phyloP scores from a whole-genome alignment of 78 protist species.

The Dictyostelium intermedium region DNA sequence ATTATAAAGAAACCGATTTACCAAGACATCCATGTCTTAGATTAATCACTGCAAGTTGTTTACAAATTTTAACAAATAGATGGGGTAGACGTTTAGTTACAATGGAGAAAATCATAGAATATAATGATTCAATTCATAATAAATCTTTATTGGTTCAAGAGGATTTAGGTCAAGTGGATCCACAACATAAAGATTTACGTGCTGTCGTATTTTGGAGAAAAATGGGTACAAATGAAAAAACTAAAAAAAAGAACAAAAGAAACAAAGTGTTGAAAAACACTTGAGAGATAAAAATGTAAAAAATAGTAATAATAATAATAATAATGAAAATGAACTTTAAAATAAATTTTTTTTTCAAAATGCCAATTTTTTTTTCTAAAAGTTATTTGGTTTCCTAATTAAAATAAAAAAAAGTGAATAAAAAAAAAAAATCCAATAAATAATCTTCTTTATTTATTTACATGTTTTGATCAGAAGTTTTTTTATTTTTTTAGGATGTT shows the following conservation, averaged over 20 bases:
- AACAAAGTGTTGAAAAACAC: slow-evolving; percentile 14
- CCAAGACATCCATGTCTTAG: slow-evolving; percentile 82
- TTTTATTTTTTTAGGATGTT: neutral
- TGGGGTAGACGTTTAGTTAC: slow-evolving; percentile 83
- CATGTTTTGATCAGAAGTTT: neutral
- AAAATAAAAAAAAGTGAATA: neutral
- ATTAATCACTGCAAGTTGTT: slow-evolving; percentile 21
- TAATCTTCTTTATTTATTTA: neutral
- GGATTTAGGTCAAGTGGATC: slow-evolving; percentile 63
- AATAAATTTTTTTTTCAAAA: neutral
- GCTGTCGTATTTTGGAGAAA: slow-evolving; percentile 5
- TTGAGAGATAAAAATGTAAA: neutral
- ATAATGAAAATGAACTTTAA: neutral
- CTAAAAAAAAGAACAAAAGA: slow-evolving; percentile 6
- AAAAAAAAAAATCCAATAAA: neutral
- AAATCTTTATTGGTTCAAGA: slow-evolving; percentile 27
- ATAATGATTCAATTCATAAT: slow-evolving; percentile 30
- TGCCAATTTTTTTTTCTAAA: neutral
- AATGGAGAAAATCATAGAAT: slow-evolving; percentile 68
- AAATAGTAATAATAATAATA: neutral
- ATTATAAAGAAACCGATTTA: slow-evolving; percentile 73
- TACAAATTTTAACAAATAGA: slow-evolving; percentile 69
- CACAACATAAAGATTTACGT: slow-evolving; percentile 55
- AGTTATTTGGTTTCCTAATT: neutral
- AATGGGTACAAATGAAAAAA: slow-evolving; percentile 7